Evolutionary conservation across 225 moss, liverwort and hornwort genomes (phyloP).

Genomic region (Ulota crispa): DNA sequence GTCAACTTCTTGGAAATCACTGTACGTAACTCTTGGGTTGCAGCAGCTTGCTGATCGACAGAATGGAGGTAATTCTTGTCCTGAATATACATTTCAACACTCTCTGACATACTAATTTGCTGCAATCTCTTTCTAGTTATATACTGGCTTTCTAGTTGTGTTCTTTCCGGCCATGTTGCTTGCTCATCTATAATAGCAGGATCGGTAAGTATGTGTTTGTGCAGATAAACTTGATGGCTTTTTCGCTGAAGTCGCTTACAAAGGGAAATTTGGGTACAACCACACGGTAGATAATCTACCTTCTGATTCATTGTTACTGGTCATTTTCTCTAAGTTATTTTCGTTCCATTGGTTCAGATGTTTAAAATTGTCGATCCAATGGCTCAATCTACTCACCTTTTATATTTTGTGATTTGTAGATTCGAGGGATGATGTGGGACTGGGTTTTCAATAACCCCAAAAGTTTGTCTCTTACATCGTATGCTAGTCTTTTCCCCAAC

Average conservation of each 20-base stretch:
- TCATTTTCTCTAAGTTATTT: background rate
- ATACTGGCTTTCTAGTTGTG: background rate
- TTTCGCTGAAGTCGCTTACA: slow-evolving; percentile 65
- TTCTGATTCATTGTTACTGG: background rate
- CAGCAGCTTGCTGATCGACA: slow-evolving; percentile 89
- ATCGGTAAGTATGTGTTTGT: slow-evolving; percentile 21
- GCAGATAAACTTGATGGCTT: slow-evolving; percentile 65
- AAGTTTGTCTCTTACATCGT: slow-evolving; percentile 58
- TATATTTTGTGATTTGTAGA: slow-evolving; percentile 43
- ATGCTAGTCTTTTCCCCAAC: slow-evolving; percentile 53
- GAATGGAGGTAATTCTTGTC: slow-evolving; percentile 60
- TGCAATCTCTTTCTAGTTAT: background rate
- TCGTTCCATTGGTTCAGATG: background rate
- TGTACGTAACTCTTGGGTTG: slow-evolving; percentile 57
- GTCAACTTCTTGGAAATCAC: slow-evolving; percentile 78
- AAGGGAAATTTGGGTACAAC: slow-evolving; percentile 58
- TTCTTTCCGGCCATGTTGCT: background rate
- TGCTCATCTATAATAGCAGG: background rate
- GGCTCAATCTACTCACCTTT: slow-evolving; percentile 5
- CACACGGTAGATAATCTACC: slow-evolving; percentile 53
- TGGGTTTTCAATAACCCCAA: slow-evolving; percentile 64
- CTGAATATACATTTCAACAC: background rate
- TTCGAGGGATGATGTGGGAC: slow-evolving; percentile 77
- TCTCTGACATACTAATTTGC: background rate
- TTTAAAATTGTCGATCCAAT: background rate